Base-by-base conservation (phyloP, 352 stramenopile genomes). In the Phytopythium delawarense region DNA sequence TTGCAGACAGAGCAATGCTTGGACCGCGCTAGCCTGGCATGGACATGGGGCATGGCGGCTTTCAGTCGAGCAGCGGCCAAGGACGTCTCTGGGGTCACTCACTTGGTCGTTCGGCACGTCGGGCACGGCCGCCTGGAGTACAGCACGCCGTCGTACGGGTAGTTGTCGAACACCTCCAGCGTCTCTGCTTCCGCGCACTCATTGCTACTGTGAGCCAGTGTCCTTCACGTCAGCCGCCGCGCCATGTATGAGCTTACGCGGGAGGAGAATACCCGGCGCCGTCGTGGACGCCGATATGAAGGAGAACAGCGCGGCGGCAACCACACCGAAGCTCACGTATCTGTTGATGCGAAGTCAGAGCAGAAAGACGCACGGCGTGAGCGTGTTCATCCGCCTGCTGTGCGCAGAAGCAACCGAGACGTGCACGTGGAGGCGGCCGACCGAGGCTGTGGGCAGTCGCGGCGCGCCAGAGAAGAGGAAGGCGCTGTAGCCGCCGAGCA, bases 1-100 rank as follows among this genome's bases (percentile, higher is more conserved):
- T 88, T 79, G 74, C 81, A 91, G 46, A 88, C 50, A 5, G 70
- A 71, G 58, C 79, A 91, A 59, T 89, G 78, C 71, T 88, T 89
- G 59, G 78, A 89, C n/a, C 81, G 70, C 50, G 79, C 79, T 32
- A 82, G 63, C 56, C 78, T 87, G 53, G 18, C 20, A 56, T 18
- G 45, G 7, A n/a, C 2, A 35, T 56, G 4, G 32, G 20, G 59
- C 1, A 8, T 11, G 1, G 15, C 16, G 7, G 42, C 7, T 9
- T 13, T 45, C 18, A 61, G 12, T n/a, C n/a, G 11, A 11, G 12
- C 11, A 18, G 7, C 39, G 13, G 18, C n/a, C 3, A 15, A 12
- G 20, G 32, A 15, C 18, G 1, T 8, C n/a, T 4, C 12, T 11
- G 5, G 32, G 15, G 28, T 0, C 15, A 48, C 67, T 21, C 34